phyloP scores from a whole-genome alignment of 1,284 basidiomycete species.

The Pseudozyma hubeiensis region DNA sequence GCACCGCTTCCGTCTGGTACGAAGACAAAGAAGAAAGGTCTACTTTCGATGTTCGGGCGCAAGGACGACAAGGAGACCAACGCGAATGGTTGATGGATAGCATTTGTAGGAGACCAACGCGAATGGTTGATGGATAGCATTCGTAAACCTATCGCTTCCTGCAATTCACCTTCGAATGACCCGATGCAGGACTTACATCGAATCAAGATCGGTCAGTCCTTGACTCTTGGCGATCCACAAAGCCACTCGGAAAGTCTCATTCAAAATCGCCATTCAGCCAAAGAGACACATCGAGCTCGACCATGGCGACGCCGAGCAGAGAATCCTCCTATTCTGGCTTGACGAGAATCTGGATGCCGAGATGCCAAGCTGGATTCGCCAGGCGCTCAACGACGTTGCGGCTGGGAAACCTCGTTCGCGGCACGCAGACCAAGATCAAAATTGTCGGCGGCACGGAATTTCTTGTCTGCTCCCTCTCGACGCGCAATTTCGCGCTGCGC shows the following conservation, averaged over 20 bases:
- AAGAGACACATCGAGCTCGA: no score
- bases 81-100: no score
- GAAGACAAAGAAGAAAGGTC: background rate
- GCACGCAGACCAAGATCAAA: background rate
- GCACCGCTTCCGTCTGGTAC: background rate
- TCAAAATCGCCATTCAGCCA: no score
- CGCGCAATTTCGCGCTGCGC: conserved; percentile 4
- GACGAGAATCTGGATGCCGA: conserved; percentile 7
- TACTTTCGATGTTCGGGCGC: background rate
- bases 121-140: background rate
- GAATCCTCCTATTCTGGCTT: background rate
- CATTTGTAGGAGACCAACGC: no score
- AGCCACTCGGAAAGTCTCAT: no score
- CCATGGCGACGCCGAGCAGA: background rate
- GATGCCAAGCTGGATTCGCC: background rate
- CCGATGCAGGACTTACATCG: background rate
- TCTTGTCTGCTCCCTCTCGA: background rate
- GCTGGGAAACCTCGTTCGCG: conserved; percentile 7
- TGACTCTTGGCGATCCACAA: no score
- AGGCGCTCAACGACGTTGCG: background rate
- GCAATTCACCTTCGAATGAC: background rate
- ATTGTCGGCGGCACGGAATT: conserved; percentile 10
- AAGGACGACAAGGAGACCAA: conserved; percentile 2
- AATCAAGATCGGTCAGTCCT: background rate
- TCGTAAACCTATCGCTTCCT: no score